Base-by-base conservation (phyloP, 148 eudicot species). In the Rhododendron henanense region DNA sequence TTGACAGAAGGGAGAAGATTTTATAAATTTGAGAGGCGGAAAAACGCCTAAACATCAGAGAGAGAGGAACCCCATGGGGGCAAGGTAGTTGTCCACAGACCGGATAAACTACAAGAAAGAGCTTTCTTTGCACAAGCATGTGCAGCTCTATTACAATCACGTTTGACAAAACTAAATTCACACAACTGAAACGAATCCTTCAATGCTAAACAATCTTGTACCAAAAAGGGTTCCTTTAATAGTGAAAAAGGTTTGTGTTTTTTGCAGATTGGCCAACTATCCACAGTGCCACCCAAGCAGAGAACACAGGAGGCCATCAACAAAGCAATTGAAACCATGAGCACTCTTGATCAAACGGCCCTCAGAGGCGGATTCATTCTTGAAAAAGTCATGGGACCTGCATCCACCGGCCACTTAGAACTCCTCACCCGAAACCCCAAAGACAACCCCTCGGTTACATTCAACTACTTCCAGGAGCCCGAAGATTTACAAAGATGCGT, bases 331-430 rank as follows among this genome's bases (percentile, higher is more conserved):
- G 88, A 94, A 37, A 79, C 88, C 41, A 94, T 95, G 95, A 86
- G 90, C 28, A 76, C 76, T 21, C 94, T 94, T 0, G 92, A 89
- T 0, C 90, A 85, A 80, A 19, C 89, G 71, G 95, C 91, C 50
- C 93, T 96, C 85, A 88, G 86, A 75, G 99, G 98, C 2, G 99
- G 99, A 6, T 94, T 94, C 92, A 88, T 97, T n/a, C 84, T 95
- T 1, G 99, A 95, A 82, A 97, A 97, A 82, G 82, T 92, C 61
- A 89, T 85, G 93, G 98, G 98, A 6, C 99, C 99, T 18, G 31
- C 89, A 61, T 96, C 98, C 2, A 86, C 91, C 1, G 98, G 98
- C 23, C 95, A 96, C 79, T 89, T 96, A 0, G 89, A 92, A 89
- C 97, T 96, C 25, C 77, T 47, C 71, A 88, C 80, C 23, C 79